Evolutionary conservation across 2,329 filamentous ascomycete species (phyloP), one percentile per base, ranked within the genome.

Genomic region (Pyricularia sp.): DNA sequence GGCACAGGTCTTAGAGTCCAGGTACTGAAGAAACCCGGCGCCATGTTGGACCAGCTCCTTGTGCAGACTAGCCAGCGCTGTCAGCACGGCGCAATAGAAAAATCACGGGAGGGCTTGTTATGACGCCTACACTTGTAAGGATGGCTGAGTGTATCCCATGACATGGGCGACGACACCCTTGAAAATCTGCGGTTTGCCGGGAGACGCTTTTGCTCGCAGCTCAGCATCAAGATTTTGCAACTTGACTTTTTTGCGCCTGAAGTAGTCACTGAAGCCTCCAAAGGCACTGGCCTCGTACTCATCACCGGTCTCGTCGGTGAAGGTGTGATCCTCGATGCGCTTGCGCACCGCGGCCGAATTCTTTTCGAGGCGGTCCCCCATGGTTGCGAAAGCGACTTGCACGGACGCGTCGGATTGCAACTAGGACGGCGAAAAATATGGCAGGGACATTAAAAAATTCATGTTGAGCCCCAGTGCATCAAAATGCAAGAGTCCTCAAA

Each of bases 211-310:
- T 36, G 90, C 85, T 70, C 94, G 89, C 64, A 97, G 83, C 68
- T 97, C 88, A 10, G 89, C 89, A 79, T 99, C 95, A 33, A 95
- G 86, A 75, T 99, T 99, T 78, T 98, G 95, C 3, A 99, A 85
- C 77, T 99, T 99, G 78, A 97, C 89, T 83, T 97, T 97, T 83
- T 99, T 99, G 69, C 94, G 90, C 66, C 94, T 86, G 77, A 97
- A 96, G 78, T 98, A 99, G 76, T 98, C 94, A 28, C 84, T 80
- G 75, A 98, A 96, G 10, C 94, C 94, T 30, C 93, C 92, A 78
- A 98, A 99, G 68, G 86, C 87, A 71, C 93, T 97, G 1, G 84
- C 87, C 70, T 90, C 89, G 78, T 99, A 99, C 78, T 99, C 96
- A 69, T 98, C 94, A 69, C 95, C 94, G 28, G 86, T 86, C 77